phyloP scores from a whole-genome alignment of 805 yeast genomes.

The Nematodospora valgi region DNA sequence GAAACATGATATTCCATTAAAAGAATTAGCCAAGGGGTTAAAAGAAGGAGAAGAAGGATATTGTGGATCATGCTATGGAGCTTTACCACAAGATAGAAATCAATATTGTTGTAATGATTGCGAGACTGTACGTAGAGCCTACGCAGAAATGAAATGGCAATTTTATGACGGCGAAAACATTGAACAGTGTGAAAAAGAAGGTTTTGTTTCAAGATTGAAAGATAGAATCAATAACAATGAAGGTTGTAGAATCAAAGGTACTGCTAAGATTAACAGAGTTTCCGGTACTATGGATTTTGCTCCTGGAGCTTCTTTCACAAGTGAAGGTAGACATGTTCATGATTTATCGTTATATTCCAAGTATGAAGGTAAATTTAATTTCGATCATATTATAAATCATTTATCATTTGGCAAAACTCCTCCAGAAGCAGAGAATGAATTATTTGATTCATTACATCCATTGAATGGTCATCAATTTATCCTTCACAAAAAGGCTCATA shows the following conservation, averaged over 20 bases:
- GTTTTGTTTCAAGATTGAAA: constrained; percentile 65
- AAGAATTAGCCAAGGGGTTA: constrained; percentile 30
- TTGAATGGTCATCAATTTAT: constrained; percentile 51
- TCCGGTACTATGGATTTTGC: constrained; percentile 94
- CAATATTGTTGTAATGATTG: constrained; percentile 82
- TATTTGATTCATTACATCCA: constrained; percentile 52
- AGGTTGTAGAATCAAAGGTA: constrained; percentile 87
- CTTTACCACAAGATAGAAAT: constrained; percentile 53
- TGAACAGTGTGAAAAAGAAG: constrained; percentile 87
- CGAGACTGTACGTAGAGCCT: constrained; percentile 75
- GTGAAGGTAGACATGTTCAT: constrained; percentile 68
- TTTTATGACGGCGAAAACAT: constrained; percentile 85
- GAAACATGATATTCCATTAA: constrained; percentile 22
- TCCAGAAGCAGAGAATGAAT: constrained; percentile 21
- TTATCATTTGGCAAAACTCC: constrained; percentile 68
- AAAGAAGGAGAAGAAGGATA: constrained; percentile 29
- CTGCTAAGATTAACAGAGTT: constrained; percentile 75
- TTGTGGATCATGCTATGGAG: constrained; percentile 93
- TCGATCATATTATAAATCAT: constrained; percentile 76
- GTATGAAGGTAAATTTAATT: constrained; percentile 56
- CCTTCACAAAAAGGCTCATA: constrained; percentile 51
- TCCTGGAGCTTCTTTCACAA: constrained; percentile 77
- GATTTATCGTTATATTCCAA: constrained; percentile 72
- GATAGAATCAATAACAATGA: constrained; percentile 54
- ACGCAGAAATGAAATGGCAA: constrained; percentile 77